These are phyloP conservation scores for Ceratobasidium sp. DNA, from an alignment of 1,284 basidiomycete species.

Conservation along the genomic window DNA sequence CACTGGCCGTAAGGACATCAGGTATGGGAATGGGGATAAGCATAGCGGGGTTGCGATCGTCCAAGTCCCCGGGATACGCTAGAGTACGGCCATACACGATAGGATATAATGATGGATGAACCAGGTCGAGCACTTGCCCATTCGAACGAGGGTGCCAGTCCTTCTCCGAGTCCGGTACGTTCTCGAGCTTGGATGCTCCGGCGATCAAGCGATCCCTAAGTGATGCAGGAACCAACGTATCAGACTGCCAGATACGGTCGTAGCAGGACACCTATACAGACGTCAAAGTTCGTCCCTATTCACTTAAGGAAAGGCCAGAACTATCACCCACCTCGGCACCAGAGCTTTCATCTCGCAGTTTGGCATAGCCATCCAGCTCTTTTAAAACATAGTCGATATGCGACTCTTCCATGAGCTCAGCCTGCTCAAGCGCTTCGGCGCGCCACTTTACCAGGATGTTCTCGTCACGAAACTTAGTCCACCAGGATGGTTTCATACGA, in stretches of 20 bases:
- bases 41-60: not conserved
- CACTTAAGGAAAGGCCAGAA: not conserved
- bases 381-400: conserved; percentile 65
- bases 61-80: conserved; percentile 22
- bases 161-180: conserved; percentile 47
- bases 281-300: too few species aligned
- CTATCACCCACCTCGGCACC: conserved; percentile 52
- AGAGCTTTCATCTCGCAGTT: conserved; percentile 56
- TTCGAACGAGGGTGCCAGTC: conserved; percentile 51
- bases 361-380: conserved; percentile 62
- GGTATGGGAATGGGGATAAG: conserved; percentile 46
- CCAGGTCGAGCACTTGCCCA: conserved; percentile 52
- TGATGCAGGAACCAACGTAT: conserved; percentile 49
- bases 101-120: conserved; percentile 61
- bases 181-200: conserved; percentile 49
- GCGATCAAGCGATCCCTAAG: conserved; percentile 47
- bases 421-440: conserved; percentile 50
- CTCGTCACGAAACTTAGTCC: conserved; percentile 53
- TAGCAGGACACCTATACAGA: conserved; percentile 64
- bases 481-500: conserved; percentile 59
- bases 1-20: conserved; percentile 43
- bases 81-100: conserved; percentile 59
- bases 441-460: conserved; percentile 54
- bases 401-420: conserved; percentile 54
- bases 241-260: conserved; percentile 65